Evolutionary conservation across 257 asterid genomes (phyloP).

Genomic region (Cruciata laevipes): DNA sequence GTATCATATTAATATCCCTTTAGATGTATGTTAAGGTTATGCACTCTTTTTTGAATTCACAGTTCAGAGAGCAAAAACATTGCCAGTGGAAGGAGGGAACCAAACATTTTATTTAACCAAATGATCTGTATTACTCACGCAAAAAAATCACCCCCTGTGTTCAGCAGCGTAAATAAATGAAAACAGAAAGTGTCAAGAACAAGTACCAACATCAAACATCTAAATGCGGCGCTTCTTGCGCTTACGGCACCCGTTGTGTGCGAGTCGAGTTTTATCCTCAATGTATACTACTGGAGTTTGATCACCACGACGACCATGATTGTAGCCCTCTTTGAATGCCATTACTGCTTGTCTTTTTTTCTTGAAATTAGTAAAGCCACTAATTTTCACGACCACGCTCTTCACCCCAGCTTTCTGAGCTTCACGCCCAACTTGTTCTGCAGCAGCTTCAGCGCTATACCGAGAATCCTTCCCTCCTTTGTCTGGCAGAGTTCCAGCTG

Average conservation of each 20-base stretch:
- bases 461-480: constrained; percentile 61
- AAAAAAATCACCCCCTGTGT: background rate
- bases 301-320: constrained; percentile 58
- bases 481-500: constrained; percentile 67
- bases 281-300: constrained; percentile 60
- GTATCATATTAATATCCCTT: too few relatives aligned
- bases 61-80: too few relatives aligned
- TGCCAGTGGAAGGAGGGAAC: background rate
- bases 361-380: constrained; percentile 61
- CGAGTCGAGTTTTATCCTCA: constrained; percentile 79
- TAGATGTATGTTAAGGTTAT: too few relatives aligned
- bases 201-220: constrained; percentile 7
- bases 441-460: constrained; percentile 73
- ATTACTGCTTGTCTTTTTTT: constrained; percentile 69
- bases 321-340: constrained; percentile 76
- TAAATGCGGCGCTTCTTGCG: constrained; percentile 66
- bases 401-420: constrained; percentile 56
- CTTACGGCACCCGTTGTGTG: constrained; percentile 90
- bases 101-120: background rate
- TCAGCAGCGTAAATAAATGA: background rate
- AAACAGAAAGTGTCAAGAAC: background rate
- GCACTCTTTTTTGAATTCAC: too few relatives aligned
- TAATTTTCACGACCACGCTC: constrained; percentile 82
- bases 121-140: background rate
- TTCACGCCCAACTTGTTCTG: constrained; percentile 74